Conservation (phyloP, 2,329 filamentous ascomycete genomes). For the Sarocladium brachiariae region DNA sequence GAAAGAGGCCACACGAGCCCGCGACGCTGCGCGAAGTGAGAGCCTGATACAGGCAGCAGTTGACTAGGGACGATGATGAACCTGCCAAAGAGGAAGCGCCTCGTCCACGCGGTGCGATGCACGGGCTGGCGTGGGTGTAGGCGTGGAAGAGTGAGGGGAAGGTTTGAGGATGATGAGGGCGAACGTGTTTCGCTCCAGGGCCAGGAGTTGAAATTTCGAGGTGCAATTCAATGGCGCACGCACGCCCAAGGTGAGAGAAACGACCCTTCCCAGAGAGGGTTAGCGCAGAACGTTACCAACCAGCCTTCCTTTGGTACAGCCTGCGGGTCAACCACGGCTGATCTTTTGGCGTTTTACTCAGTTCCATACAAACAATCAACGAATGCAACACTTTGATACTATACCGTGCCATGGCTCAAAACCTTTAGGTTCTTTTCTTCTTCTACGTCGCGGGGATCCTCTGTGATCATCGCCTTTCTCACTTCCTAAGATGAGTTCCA, state of each 20-base stretch:
- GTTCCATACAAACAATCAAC: conserved; percentile 15
- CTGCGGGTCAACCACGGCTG: conserved; percentile 22
- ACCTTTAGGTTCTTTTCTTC: too few species aligned
- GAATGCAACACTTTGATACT: background rate
- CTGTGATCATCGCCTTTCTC: background rate
- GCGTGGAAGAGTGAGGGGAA: conserved; percentile 20
- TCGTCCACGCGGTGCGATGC: conserved; percentile 4
- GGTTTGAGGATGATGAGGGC: background rate
- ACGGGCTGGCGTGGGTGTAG: conserved; percentile 18
- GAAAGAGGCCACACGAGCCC: conserved; percentile 38
- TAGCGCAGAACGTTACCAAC: conserved; percentile 30
- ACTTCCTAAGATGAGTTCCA: conserved; percentile 49
- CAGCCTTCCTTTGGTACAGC: conserved; percentile 16
- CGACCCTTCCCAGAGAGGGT: conserved; percentile 26
- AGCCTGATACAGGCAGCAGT: background rate
- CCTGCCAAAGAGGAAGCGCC: conserved; percentile 12
- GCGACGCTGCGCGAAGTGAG: conserved; percentile 12
- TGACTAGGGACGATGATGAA: background rate
- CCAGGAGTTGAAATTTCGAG: conserved; percentile 39
- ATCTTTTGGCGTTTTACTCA: conserved; percentile 19
- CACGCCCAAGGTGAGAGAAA: conserved; percentile 19
- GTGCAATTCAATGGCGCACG: conserved; percentile 16
- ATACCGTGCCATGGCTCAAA: background rate
- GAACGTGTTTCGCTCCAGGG: conserved; percentile 25
- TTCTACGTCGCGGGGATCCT: background rate